These are phyloP conservation scores for Cytospora chrysosperma DNA, from an alignment of 2,329 filamentous ascomycete species.

Conservation along the genomic window DNA sequence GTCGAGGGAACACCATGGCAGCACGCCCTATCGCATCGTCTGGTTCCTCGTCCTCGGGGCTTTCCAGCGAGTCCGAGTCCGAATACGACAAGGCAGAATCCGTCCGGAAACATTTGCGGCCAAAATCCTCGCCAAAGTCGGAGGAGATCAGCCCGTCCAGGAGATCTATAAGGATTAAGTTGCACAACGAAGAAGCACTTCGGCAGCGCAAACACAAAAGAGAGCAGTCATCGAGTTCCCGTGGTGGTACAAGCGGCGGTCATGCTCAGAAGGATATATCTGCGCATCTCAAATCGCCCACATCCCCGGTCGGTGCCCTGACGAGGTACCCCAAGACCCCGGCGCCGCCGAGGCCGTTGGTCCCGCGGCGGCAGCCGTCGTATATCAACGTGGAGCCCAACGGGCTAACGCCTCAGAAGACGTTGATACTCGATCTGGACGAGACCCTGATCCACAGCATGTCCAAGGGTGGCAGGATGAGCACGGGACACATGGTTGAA, in stretches of 20 bases:
- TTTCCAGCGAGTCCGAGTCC: constrained; percentile 71
- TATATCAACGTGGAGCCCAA: constrained; percentile 64
- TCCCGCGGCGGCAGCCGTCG: constrained; percentile 85
- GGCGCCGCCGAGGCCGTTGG: constrained; percentile 82
- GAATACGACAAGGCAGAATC: constrained; percentile 43
- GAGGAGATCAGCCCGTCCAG: constrained; percentile 69
- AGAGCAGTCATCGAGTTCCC: constrained; percentile 49
- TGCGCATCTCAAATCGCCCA: constrained; percentile 89
- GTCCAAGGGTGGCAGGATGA: constrained; percentile 93
- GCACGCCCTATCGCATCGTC: constrained; percentile 39
- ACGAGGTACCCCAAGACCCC: constrained; percentile 91
- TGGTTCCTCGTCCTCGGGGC: constrained; percentile 59
- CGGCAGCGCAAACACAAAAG: constrained; percentile 71
- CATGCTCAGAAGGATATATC: constrained; percentile 55
- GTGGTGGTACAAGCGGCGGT: constrained; percentile 39
- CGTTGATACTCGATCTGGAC: constrained; percentile 90
- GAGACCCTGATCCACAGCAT: constrained; percentile 98
- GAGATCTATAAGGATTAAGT: constrained; percentile 86
- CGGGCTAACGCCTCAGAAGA: constrained; percentile 72
- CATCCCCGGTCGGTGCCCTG: constrained; percentile 73
- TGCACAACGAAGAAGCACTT: constrained; percentile 76
- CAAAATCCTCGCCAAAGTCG: constrained; percentile 57
- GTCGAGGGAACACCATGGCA: constrained; percentile 23
- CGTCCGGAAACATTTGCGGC: constrained; percentile 55
- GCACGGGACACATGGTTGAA: constrained; percentile 97